Evolutionary conservation across 164 flowering plant genomes (phyloP), one percentile per base, ranked within the genome.

Genomic region (Chimonanthus praecox): DNA sequence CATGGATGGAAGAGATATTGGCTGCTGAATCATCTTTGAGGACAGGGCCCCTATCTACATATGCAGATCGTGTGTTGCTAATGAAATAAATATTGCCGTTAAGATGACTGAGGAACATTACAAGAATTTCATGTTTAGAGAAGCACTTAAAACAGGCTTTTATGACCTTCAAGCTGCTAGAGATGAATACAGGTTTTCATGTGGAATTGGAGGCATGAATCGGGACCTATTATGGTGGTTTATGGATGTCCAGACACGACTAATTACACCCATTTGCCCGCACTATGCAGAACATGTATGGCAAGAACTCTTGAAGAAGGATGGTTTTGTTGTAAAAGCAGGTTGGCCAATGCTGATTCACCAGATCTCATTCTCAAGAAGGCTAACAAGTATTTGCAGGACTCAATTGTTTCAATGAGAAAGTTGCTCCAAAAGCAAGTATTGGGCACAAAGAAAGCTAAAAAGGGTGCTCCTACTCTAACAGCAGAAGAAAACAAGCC

Each of bases 91-190:
- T 49, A 82, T 94, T 70, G 96, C 97, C 21, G 85, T 89, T 46
- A 81, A 81, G 72, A 48, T 58, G 81, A 87, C 93, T 18, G 88
- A 87, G 82, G 83, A 90, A 79, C 67, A 86, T 72, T 90, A 88
- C 73, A 65, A 66, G 10, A 81, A 82, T n/a, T 92, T 75, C 79
- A 84, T 94, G 96, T 94, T 94, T 65, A 85, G 97, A 11, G 98
- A 90, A 60, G 98, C 96, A 47, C 86, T 94, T 6, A 94, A 92
- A 75, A 86, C 84, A 33, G 98, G 98, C 6, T 92, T 92, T 73
- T 94, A 90, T 79, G 97, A 92, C 80, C 88, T 90, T 48, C 98
- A 94, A 70, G 86, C 96, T 69, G 97, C 97, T 13, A 85, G 97
- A 72, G 97, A 94, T 72, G 97, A 90, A 79, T 94, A 94, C 72